Percentiles rank a stretch among this genome's conserved stretches.
Evolutionary conservation across 2,329 filamentous ascomycete genomes (phyloP).

Genomic region (Colletotrichum tabaci): DNA sequence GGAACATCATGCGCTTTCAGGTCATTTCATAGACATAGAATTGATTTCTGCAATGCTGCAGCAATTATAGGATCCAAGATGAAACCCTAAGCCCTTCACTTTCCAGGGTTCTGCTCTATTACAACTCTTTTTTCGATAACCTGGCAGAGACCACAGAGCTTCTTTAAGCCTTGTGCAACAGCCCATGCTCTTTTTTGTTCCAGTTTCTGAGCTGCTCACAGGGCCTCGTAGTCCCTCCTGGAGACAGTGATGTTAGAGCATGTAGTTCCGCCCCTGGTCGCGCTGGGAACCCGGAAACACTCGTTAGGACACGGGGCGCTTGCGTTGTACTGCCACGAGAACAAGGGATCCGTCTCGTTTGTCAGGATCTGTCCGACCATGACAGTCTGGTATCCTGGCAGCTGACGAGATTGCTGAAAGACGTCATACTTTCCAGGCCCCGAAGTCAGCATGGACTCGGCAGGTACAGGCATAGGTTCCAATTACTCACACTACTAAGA

Average conservation of each 20-base stretch:
- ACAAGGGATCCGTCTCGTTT: conserved; percentile 68
- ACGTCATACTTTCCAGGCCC: conserved; percentile 55
- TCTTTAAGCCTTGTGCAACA: background rate
- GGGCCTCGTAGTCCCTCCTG: conserved; percentile 18
- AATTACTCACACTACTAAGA: conserved; percentile 25
- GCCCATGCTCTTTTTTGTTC: background rate
- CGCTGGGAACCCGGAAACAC: conserved; percentile 30
- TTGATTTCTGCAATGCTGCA: no score
- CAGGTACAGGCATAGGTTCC: rapidly evolving
- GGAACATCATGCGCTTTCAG: no score
- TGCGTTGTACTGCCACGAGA: conserved; percentile 67
- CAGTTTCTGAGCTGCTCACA: background rate
- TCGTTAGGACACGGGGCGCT: conserved; percentile 36
- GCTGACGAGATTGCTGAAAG: conserved; percentile 60
- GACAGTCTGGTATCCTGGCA: conserved; percentile 48
- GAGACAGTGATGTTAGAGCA: conserved; percentile 28
- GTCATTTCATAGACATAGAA: no score
- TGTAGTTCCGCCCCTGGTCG: conserved; percentile 22
- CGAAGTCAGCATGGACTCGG: conserved; percentile 46
- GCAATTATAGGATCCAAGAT: no score
- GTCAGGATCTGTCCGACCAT: conserved; percentile 62
- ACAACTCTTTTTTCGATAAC: no score
- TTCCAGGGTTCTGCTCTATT: no score
- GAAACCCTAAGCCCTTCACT: no score
- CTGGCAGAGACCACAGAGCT: background rate